These are phyloP conservation scores for Colletotrichum truncatum DNA, from an alignment of 2,329 filamentous ascomycete species.

Conservation along the genomic window DNA sequence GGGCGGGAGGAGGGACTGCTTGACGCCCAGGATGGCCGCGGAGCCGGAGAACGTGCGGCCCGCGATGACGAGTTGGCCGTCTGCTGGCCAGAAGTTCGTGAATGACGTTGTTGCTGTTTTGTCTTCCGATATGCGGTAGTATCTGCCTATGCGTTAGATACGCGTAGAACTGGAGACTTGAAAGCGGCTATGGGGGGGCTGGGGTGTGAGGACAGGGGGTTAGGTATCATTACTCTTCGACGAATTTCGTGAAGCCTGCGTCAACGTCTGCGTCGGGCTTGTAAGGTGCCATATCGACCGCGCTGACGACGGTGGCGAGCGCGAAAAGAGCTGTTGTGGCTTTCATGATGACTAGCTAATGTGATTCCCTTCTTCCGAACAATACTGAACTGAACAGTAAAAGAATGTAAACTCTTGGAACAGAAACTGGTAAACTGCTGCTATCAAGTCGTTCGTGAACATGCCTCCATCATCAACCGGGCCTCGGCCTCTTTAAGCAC, in stretches of 20 bases:
- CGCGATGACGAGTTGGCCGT: constrained; percentile 1
- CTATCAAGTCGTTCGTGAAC: rapidly evolving
- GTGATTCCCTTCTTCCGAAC: too few relatives aligned
- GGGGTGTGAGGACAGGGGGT: too few relatives aligned
- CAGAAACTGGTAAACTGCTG: too few relatives aligned
- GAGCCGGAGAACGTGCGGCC: not conserved
- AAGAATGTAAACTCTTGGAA: too few relatives aligned
- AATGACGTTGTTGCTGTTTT: not conserved
- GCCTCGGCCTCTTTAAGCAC: not conserved
- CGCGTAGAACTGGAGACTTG: too few relatives aligned
- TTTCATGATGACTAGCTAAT: constrained; percentile 16
- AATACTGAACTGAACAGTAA: too few relatives aligned
- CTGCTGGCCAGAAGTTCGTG: constrained; percentile 24
- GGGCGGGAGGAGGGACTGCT: constrained; percentile 17
- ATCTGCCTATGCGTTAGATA: too few relatives aligned
- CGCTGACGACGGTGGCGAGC: not conserved
- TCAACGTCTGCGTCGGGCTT: constrained; percentile 6
- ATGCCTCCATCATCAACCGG: not conserved
- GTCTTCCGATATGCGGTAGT: constrained; percentile 14
- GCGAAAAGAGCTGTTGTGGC: not conserved
- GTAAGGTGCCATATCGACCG: constrained; percentile 17
- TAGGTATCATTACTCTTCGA: too few relatives aligned
- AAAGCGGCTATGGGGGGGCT: too few relatives aligned
- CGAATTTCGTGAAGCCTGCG: not conserved
- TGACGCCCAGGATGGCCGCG: constrained; percentile 7